Conservation (phyloP, 225 moss, liverwort and hornwort species). For the Antitrichia curtipendula region DNA sequence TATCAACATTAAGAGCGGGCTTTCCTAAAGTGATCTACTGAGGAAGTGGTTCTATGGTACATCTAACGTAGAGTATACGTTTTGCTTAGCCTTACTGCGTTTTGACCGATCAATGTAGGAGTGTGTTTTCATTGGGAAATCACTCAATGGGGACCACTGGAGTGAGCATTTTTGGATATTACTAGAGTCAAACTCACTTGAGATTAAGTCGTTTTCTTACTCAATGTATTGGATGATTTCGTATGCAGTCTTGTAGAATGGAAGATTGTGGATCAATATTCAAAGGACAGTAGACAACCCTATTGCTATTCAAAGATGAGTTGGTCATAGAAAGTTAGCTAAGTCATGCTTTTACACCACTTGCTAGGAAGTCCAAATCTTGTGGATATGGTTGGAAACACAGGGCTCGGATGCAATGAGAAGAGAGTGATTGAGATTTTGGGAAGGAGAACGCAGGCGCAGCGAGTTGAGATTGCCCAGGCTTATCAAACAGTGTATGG, state of each 20-base stretch:
- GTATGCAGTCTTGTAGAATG: neutral
- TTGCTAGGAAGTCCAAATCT: neutral
- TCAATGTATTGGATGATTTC: neutral
- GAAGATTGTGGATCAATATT: neutral
- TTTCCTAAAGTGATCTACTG: neutral
- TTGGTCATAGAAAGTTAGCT: neutral
- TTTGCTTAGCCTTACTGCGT: neutral
- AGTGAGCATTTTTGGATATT: neutral
- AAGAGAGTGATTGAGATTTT: conserved; percentile 41
- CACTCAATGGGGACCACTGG: neutral
- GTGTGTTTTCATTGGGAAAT: neutral
- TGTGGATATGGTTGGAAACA: neutral
- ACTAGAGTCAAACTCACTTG: neutral
- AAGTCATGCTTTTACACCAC: neutral
- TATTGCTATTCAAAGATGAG: neutral
- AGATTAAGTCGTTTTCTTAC: neutral
- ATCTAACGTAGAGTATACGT: neutral
- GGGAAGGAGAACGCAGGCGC: conserved; percentile 34
- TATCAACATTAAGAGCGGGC: neutral
- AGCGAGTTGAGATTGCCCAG: conserved; percentile 38
- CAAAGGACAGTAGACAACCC: neutral
- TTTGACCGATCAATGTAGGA: neutral
- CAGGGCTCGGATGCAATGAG: conserved; percentile 32
- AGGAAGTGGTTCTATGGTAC: neutral
- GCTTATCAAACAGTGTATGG: conserved; percentile 43